Base-by-base conservation (phyloP, 2,329 filamentous ascomycete species). In the Colletotrichum graminicola region DNA sequence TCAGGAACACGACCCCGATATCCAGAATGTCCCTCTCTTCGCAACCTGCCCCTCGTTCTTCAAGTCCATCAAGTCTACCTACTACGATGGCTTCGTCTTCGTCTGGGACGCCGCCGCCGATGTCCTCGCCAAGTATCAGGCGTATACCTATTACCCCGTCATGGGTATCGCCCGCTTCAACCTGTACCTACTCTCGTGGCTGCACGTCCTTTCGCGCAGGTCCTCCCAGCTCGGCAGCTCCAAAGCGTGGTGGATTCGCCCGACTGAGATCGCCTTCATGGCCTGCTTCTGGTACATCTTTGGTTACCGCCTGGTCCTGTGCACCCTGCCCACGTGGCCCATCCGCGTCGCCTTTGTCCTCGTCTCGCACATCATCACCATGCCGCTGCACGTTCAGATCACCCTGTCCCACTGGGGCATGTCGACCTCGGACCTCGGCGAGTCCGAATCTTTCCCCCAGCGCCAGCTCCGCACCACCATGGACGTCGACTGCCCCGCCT, bases 321-420 rank as follows among this genome's bases (percentile, higher is more conserved):
- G 84, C 72, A 82, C 83, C 5, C 85, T 93, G 52, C 90, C 90
- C 1, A 87, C 83, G 62, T 88, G 84, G 82, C 83, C 83, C 69
- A 83, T 84, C 29, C 89, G 90, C 32, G 82, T 93, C 69, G 78
- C 82, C 61, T 93, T 91, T 74, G 85, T 93, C 2, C 80, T 93
- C 51, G 82, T 92, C 65, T 89, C 87, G 36, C 91, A 93, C 79
- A 85, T 90, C 59, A 80, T 91, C 76, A 91, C 90, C 39, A 89
- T 91, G 84, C 90, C 90, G 0, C 84, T 93, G 29, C 91, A 93
- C 77, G 85, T 93, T 2, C 91, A 93, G 75, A 92, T 93, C 78
- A 93, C 91, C 0, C 86, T 93, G 11, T 91, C 88, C 1, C 91
- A 93, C 80, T 93, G 91, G 84, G 91, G 89, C 71, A 93, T 93